Evolutionary conservation across 2,329 filamentous ascomycete genomes (phyloP).

Genomic region (Sordariomycetes sp.): DNA sequence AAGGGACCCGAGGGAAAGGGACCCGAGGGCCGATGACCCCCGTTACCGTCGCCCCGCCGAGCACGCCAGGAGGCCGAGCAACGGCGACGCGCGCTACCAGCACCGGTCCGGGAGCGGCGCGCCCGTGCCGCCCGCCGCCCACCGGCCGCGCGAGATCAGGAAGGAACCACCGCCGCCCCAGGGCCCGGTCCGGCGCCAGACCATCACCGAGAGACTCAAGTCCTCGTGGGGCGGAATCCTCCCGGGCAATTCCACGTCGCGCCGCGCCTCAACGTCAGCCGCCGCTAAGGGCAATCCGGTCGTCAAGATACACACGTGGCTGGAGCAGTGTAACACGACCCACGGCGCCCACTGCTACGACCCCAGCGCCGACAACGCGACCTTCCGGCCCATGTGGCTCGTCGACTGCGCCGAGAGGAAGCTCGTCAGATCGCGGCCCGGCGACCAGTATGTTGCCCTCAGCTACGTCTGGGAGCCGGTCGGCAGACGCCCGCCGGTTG

Average conservation of each 20-base stretch:
- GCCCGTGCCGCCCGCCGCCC: background rate
- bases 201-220: constrained; percentile 21
- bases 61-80: constrained; percentile 1
- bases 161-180: constrained; percentile 7
- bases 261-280: constrained; percentile 1
- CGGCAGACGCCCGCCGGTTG: constrained; percentile 13
- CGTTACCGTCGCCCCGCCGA: constrained; percentile 4
- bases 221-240: constrained; percentile 5
- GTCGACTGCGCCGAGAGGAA: constrained; percentile 25
- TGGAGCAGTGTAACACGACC: constrained; percentile 29
- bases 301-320: constrained; percentile 28
- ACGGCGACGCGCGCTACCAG: background rate
- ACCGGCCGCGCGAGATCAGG: constrained; percentile 6
- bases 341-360: constrained; percentile 28
- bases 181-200: constrained; percentile 24
- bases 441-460: constrained; percentile 30
- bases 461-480: constrained; percentile 31
- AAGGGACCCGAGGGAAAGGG: constrained; percentile 7
- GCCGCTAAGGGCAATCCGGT: constrained; percentile 20
- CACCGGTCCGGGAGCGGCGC: background rate
- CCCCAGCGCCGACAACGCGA: constrained; percentile 13
- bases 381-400: constrained; percentile 28
- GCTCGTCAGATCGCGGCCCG: constrained; percentile 24
- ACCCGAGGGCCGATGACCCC: background rate
- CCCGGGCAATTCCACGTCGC: background rate